Evolutionary conservation across 176 grass and related monocot species (phyloP).

Genomic region (Carex kokanica): DNA sequence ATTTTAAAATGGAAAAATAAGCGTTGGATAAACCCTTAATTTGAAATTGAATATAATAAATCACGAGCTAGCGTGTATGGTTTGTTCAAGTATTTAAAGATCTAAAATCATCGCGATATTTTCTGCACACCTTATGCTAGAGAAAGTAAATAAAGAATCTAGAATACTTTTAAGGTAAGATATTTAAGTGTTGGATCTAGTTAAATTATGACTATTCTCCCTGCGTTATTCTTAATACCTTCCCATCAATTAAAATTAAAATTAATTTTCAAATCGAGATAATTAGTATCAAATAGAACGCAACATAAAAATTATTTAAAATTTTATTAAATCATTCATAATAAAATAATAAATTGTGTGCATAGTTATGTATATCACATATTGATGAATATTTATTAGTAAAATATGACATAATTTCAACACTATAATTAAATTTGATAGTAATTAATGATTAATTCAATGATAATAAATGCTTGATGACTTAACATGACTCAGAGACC

Average conservation of each 20-base stretch:
- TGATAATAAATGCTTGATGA: no score
- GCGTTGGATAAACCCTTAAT: background rate
- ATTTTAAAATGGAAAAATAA: background rate
- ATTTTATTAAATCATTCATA: no score
- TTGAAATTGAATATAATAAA: background rate
- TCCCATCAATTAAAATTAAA: background rate
- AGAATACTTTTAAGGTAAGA: background rate
- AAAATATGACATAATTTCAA: no score
- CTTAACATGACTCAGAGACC: background rate
- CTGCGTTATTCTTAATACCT: background rate
- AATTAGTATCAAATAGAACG: no score
- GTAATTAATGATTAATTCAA: no score
- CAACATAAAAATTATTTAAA: no score
- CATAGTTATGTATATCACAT: no score
- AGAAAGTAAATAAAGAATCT: background rate
- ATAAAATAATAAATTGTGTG: no score
- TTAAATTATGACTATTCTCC: no score
- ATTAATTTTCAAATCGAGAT: no score
- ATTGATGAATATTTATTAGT: no score
- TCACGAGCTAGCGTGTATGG: conserved; percentile 1
- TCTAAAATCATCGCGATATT: background rate
- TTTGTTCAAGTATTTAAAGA: background rate
- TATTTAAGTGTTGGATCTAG: background rate
- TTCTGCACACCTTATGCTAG: background rate
- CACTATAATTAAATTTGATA: no score